phyloP scores from a whole-genome alignment of 2,329 filamentous ascomycete species.

The Pseudocercospora vitis region DNA sequence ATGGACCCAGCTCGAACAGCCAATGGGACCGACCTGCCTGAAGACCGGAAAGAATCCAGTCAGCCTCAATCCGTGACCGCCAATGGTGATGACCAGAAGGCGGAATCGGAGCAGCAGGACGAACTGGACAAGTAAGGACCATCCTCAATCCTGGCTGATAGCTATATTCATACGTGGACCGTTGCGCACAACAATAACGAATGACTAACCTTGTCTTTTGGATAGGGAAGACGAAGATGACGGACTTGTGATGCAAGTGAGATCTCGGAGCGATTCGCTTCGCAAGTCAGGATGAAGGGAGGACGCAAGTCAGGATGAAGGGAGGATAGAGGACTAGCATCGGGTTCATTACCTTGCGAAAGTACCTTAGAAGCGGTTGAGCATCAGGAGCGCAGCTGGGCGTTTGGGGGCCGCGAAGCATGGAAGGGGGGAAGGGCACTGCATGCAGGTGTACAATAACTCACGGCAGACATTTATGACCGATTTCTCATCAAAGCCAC shows the following conservation, averaged over 20 bases:
- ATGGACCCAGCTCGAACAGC: constrained; percentile 18
- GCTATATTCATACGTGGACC: background rate
- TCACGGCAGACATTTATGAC: background rate
- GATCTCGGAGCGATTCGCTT: constrained; percentile 18
- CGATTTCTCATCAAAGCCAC: constrained; percentile 5
- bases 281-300: background rate
- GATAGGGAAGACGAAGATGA: constrained; percentile 27
- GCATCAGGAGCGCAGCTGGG: background rate
- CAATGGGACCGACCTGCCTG: constrained; percentile 8
- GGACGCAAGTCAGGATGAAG: background rate
- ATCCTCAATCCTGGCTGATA: constrained; percentile 10
- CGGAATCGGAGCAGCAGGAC: constrained; percentile 18
- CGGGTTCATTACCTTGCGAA: background rate
- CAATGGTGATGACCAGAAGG: constrained; percentile 22
- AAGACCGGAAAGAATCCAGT: constrained; percentile 22
- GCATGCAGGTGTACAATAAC: background rate
- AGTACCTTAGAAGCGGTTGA: background rate
- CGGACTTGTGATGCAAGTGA: constrained; percentile 23
- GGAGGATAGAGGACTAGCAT: background rate
- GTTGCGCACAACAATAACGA: constrained; percentile 11
- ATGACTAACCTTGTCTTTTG: constrained; percentile 25
- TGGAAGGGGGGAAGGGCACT: background rate
- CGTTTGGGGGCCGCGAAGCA: background rate
- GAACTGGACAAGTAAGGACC: constrained; percentile 27
- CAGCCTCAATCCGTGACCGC: constrained; percentile 17